Base-by-base conservation (phyloP, 2,329 filamentous ascomycete species). In the Sarocladiaceae sp. region DNA sequence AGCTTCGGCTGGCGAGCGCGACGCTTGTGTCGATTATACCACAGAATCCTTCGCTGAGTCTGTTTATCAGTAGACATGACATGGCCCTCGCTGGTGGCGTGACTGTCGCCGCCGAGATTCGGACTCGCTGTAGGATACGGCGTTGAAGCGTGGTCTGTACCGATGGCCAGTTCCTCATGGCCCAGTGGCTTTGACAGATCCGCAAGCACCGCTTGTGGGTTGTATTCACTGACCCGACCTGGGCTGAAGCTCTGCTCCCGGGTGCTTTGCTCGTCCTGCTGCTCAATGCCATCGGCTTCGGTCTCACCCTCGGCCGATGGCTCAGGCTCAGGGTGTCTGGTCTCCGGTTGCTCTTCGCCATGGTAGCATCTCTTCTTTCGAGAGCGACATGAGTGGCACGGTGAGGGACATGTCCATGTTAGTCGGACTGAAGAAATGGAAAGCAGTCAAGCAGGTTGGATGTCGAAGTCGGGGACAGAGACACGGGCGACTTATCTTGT, bases 281-380 rank as follows among this genome's bases (percentile, higher is more conserved):
- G 26, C 26, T 29, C 13, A n/a, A n/a, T n/a, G n/a, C n/a, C n/a
- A n/a, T n/a, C n/a, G n/a, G n/a, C n/a, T n/a, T n/a, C n/a, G n/a
- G n/a, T 5, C 19, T 18, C 23, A 27, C 11, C n/a, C 19, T 41
- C 37, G 10, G 44, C 23, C 16, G 15, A 10, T n/a, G 29, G 11
- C n/a, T 47, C 39, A 4, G 21, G n/a, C 12, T 18, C 15, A 11
- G 43, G 27, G 11, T 13, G 18, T 13, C 33, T 11, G 16, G 18
- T 24, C 3, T n/a, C n/a, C n/a, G n/a, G n/a, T 31, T 24, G 19
- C 32, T 45, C 29, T 19, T 26, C 33, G 11, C 23, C 13, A 26
- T 53, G 50, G 20, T 52, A 52, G 31, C 51, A 53, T 26, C 37
- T 49, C 42, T 52, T 53, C 29, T 52, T 53, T 3, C 49, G 44